Base-by-base conservation (phyloP, 2,329 filamentous ascomycete genomes). In the Xylariales sp. region DNA sequence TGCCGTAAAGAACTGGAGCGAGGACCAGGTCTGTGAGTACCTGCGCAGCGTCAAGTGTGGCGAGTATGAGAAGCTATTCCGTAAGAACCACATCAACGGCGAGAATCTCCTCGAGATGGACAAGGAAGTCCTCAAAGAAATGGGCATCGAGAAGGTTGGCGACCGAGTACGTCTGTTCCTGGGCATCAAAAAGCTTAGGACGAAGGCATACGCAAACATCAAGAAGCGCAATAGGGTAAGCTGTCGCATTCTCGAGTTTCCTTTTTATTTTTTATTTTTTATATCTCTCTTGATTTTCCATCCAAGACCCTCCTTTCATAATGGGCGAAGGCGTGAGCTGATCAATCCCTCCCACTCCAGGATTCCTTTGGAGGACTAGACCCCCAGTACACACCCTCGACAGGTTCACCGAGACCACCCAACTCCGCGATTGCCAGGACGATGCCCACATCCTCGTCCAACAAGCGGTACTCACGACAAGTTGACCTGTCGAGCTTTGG, bases 21-120 rank as follows among this genome's bases (percentile, higher is more conserved):
- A 97, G 66, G 85, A 90, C 49, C 82, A 82, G 49, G 93, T 98
- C 20, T 86, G 85, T 56, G 87, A 95, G 36, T 98, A 95, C 76
- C 73, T 98, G 46, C 77, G 83, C 53, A 89, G 81, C 52, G 90
- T 98, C 58, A 91, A 94, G 57, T 97, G 90, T 57, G 83, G 84
- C 51, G 89, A 97, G 58, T 97, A 98, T 64, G 89, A 95, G 59
- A 82, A 86, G 55, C 65, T 95, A 18, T 96, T 96, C 64, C 66
- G 86, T 65, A 82, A 82, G 57, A 95, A 98, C 61, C 88, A 97
- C 62, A 96, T 98, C 69, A 98, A 93, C 58, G 93, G 93, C 54
- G 89, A 96, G 66, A 96, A 95, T 57, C 72, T 98, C 30, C 75
- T 98, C 51, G 93, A 98, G 65, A 91, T 96, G 74, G 93, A 98